Evolutionary conservation across 495 filamentous ascomycete species (phyloP).

Genomic region (Xylaria nigripes): DNA sequence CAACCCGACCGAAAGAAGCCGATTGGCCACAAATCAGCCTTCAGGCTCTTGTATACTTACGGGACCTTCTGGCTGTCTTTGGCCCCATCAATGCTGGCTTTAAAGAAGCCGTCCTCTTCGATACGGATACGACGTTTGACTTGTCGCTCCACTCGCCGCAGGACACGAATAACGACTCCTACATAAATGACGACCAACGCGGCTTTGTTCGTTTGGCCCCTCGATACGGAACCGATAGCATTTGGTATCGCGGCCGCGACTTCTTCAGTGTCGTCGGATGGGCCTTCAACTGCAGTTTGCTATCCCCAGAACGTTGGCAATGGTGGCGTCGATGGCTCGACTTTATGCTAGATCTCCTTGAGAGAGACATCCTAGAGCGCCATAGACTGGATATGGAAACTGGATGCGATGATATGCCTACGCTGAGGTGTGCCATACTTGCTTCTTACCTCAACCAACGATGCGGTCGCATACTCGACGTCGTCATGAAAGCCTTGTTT

Average conservation of each 20-base stretch:
- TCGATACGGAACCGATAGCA: constrained; percentile 43
- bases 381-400: constrained; percentile 24
- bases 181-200: constrained; percentile 31
- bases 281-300: constrained; percentile 84
- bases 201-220: constrained; percentile 47
- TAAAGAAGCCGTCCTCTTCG: constrained; percentile 24
- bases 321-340: constrained; percentile 77
- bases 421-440: constrained; percentile 30
- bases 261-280: constrained; percentile 89
- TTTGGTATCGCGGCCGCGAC: constrained; percentile 68
- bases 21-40: constrained; percentile 30
- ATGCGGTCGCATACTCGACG: constrained; percentile 31
- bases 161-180: constrained; percentile 12
- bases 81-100: constrained; percentile 39
- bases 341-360: constrained; percentile 68
- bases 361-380: constrained; percentile 65
- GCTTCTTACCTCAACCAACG: constrained; percentile 24
- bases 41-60: constrained; percentile 34
- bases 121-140: constrained; percentile 11
- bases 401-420: constrained; percentile 18
- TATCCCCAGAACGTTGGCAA: constrained; percentile 63
- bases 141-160: constrained; percentile 16
- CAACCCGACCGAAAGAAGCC: constrained; percentile 33
- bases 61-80: constrained; percentile 29
- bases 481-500: constrained; percentile 34